Evolutionary conservation across 129 eudicot species (phyloP).

Genomic region (Arctium lappa): DNA sequence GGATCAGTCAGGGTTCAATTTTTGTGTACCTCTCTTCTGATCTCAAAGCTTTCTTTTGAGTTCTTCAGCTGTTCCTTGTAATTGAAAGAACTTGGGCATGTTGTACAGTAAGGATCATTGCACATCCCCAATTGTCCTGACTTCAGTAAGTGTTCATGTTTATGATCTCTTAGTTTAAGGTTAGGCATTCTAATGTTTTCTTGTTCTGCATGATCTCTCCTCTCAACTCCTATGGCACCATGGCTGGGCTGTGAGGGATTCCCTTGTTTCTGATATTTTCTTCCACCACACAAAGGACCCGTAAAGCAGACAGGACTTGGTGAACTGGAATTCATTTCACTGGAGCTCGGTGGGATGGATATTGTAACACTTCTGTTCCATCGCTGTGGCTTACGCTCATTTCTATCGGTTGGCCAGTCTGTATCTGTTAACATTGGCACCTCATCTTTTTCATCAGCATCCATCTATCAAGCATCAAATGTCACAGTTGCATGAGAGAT

Average conservation of each 20-base stretch:
- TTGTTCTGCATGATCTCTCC: slow-evolving; percentile 22
- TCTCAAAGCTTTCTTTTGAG: background rate
- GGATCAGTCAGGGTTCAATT: background rate
- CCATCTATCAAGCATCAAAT: slow-evolving; percentile 40
- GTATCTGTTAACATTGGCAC: slow-evolving; percentile 43
- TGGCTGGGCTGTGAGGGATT: slow-evolving; percentile 15
- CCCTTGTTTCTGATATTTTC: slow-evolving; percentile 34
- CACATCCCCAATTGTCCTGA: slow-evolving; percentile 78
- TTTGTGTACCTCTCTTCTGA: background rate
- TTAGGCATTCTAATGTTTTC: slow-evolving; percentile 19
- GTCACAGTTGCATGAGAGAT: slow-evolving; percentile 34
- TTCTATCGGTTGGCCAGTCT: slow-evolving; percentile 27
- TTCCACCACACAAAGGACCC: slow-evolving; percentile 46
- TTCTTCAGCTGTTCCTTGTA: slow-evolving; percentile 23
- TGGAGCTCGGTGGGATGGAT: slow-evolving; percentile 43
- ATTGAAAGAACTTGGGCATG: slow-evolving; percentile 58
- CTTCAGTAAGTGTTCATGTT: slow-evolving; percentile 56
- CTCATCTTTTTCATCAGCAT: slow-evolving; percentile 51
- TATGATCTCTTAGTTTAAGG: slow-evolving; percentile 24
- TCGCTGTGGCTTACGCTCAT: slow-evolving; percentile 22
- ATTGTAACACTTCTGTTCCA: slow-evolving; percentile 63
- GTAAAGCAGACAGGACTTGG: slow-evolving; percentile 35
- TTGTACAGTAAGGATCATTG: slow-evolving; percentile 77
- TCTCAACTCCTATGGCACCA: slow-evolving; percentile 15
- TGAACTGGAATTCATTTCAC: slow-evolving; percentile 27